phyloP scores from a whole-genome alignment of 106 monocot species.

The Cymbidium sinense region DNA sequence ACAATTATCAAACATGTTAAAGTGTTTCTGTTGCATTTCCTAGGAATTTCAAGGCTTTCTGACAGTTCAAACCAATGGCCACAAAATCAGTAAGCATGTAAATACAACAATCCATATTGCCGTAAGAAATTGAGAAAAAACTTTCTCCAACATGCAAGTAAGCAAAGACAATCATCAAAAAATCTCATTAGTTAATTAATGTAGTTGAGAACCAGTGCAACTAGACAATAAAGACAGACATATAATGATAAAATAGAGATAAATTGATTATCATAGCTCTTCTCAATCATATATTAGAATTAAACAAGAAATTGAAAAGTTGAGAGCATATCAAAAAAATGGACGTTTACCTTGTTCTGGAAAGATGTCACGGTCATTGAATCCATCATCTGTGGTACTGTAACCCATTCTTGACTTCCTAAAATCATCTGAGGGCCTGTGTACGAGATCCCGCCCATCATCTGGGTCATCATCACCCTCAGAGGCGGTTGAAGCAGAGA shows the following conservation, averaged over 20 bases:
- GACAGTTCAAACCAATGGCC: neutral
- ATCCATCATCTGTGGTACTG: slow-evolving; percentile 41
- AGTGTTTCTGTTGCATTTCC: neutral
- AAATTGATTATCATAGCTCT: neutral
- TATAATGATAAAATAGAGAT: neutral
- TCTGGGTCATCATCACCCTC: slow-evolving; percentile 78
- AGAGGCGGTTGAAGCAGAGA: slow-evolving; percentile 76
- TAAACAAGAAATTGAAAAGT: neutral
- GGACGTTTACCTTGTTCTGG: slow-evolving; percentile 55
- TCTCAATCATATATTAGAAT: neutral
- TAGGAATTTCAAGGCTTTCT: neutral
- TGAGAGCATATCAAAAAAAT: neutral
- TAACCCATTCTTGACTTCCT: slow-evolving; percentile 62
- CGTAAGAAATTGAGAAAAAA: neutral
- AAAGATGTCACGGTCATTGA: slow-evolving; percentile 43
- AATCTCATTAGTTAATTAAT: neutral
- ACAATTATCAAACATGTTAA: neutral
- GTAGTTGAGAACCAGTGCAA: neutral
- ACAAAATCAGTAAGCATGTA: neutral
- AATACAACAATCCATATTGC: neutral
- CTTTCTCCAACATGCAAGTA: neutral
- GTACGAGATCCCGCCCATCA: slow-evolving; percentile 44
- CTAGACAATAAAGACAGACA: neutral
- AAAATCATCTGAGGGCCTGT: slow-evolving; percentile 38
- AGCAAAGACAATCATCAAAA: neutral